Evolutionary conservation across 495 filamentous ascomycete species (phyloP).

Genomic region (Penicillium argentinense): DNA sequence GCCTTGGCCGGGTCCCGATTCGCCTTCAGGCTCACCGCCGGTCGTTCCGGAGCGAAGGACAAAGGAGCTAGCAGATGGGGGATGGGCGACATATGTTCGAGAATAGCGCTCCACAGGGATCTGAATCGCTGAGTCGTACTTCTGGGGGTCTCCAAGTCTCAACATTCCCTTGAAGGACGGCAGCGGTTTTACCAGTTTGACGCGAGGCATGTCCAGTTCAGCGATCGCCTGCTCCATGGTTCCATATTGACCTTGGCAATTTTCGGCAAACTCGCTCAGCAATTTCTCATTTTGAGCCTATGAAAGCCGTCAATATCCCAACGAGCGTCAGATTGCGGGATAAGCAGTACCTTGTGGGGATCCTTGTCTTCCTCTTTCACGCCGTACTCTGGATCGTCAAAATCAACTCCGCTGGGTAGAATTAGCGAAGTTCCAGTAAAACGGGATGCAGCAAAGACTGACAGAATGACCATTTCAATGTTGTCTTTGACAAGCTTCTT

Average conservation of each 20-base stretch:
- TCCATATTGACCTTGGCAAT: conserved; percentile 68
- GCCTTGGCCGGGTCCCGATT: conserved; percentile 30
- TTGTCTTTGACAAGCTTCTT: conserved; percentile 67
- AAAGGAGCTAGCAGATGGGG: conserved; percentile 74
- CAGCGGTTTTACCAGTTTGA: conserved; percentile 71
- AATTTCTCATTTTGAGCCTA: conserved; percentile 66
- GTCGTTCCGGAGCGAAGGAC: conserved; percentile 52
- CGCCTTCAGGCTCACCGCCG: conserved; percentile 39
- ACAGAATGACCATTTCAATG: conserved; percentile 82
- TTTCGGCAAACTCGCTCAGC: conserved; percentile 61
- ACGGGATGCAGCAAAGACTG: conserved; percentile 27
- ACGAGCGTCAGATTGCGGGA: too few relatives aligned
- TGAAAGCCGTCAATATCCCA: too few relatives aligned
- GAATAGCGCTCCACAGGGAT: conserved; percentile 92
- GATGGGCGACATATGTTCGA: conserved; percentile 71
- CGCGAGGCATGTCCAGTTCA: conserved; percentile 69
- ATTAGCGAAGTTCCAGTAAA: conserved; percentile 25
- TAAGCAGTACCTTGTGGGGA: conserved; percentile 52
- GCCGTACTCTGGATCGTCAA: conserved; percentile 88
- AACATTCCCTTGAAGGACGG: conserved; percentile 77
- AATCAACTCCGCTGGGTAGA: conserved; percentile 79
- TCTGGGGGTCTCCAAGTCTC: conserved; percentile 71
- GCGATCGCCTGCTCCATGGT: conserved; percentile 83
- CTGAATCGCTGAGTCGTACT: conserved; percentile 72
- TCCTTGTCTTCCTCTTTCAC: conserved; percentile 92